phyloP scores from a whole-genome alignment of 106 monocot species.

The Chionographis japonica region DNA sequence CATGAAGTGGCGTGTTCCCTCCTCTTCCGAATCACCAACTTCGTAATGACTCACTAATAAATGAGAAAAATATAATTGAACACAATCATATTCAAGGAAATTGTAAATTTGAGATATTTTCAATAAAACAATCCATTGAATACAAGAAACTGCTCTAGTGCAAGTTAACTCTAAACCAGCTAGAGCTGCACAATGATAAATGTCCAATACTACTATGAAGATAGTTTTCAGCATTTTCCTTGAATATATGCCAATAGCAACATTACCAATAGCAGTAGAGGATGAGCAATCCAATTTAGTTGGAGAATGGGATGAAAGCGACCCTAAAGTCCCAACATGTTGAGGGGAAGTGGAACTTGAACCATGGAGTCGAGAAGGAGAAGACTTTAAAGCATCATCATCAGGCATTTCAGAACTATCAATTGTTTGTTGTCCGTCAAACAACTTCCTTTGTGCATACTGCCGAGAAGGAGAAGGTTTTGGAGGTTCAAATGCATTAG shows the following conservation, averaged over 20 bases:
- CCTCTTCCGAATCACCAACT: conserved; percentile 52
- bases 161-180: no score
- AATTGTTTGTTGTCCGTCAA: conserved; percentile 39
- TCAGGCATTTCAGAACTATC: conserved; percentile 28
- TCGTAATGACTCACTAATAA: conserved; percentile 35
- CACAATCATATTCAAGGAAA: no score
- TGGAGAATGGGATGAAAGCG: conserved; percentile 19
- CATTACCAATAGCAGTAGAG: conserved; percentile 30
- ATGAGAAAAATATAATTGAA: background rate
- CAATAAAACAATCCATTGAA: background rate
- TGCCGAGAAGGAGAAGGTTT: conserved; percentile 96
- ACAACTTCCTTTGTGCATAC: conserved; percentile 75
- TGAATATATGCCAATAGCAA: background rate
- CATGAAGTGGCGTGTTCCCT: conserved; percentile 90
- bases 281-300: conserved; percentile 44
- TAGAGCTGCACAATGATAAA: no score
- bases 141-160: no score
- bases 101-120: no score
- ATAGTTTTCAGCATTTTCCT: background rate
- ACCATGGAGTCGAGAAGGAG: conserved; percentile 19
- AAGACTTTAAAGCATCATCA: conserved; percentile 28
- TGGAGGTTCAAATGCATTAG: conserved; percentile 91
- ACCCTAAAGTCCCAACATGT: conserved; percentile 24
- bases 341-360: conserved; percentile 25
- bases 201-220: no score